Conservation (phyloP, 1,284 basidiomycete species). For the Trichosporon faecale region DNA sequence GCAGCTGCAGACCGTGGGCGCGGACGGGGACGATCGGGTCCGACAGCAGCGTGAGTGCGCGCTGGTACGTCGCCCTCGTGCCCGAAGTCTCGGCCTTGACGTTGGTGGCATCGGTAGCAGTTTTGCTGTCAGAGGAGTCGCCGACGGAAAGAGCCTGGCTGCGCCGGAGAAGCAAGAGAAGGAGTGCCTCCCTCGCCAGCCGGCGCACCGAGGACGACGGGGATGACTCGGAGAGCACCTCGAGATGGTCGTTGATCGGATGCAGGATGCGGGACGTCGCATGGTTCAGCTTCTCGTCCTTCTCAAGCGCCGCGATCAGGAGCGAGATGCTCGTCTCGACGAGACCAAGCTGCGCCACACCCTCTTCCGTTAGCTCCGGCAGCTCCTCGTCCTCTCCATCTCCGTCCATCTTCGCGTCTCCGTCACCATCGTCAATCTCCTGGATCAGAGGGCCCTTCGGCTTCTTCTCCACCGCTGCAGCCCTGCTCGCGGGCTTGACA, state of each 20-base stretch:
- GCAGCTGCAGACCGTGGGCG: conserved; percentile 80
- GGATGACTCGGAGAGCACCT: conserved; percentile 55
- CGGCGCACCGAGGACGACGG: conserved; percentile 58
- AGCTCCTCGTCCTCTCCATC: conserved; percentile 23
- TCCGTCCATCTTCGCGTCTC: conserved; percentile 23
- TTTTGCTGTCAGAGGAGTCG: neutral
- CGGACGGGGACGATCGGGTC: conserved; percentile 93
- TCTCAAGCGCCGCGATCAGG: conserved; percentile 76
- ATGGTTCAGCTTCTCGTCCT: conserved; percentile 68
- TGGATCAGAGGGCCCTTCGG: conserved; percentile 24
- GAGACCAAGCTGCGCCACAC: conserved; percentile 54
- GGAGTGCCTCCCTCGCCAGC: conserved; percentile 63
- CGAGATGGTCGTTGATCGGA: conserved; percentile 67
- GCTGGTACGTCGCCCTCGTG: conserved; percentile 70
- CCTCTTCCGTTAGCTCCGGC: conserved; percentile 35
- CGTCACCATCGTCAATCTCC: conserved; percentile 17
- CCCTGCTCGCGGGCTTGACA: neutral
- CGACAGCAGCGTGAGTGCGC: conserved; percentile 79
- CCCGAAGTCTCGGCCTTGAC: conserved; percentile 34
- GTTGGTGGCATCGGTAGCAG: neutral
- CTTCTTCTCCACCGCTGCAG: conserved; percentile 10
- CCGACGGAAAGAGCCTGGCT: conserved; percentile 17
- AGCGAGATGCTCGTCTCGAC: conserved; percentile 71
- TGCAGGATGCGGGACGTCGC: conserved; percentile 63
- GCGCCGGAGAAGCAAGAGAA: conserved; percentile 37